These are phyloP conservation scores for Teratosphaeria pseudoeucalypti DNA, from an alignment of 2,329 filamentous ascomycete genomes.

Conservation along the genomic window DNA sequence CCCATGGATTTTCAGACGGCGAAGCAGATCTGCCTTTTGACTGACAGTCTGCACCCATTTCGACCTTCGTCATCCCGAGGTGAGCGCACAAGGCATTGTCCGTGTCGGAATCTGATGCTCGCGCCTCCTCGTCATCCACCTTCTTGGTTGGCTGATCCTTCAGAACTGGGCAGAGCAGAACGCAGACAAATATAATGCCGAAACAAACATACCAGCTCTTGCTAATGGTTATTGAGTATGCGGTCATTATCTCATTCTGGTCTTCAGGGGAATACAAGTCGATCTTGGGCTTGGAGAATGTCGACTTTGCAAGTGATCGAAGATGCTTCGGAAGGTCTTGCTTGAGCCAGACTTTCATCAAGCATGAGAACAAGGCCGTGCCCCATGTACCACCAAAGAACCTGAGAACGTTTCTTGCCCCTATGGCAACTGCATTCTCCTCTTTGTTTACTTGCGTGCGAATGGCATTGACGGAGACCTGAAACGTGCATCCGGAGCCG, in stretches of 20 bases:
- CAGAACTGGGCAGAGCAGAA: not conserved
- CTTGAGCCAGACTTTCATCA: not conserved
- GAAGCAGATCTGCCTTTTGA: not conserved
- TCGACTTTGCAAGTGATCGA: not conserved
- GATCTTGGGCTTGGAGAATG: not conserved
- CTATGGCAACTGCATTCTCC: slow-evolving; percentile 10
- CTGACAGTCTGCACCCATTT: not conserved
- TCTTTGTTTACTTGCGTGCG: slow-evolving; percentile 10
- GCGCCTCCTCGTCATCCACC: not conserved
- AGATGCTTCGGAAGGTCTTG: not conserved
- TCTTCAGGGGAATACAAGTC: not conserved
- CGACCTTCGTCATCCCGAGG: not conserved
- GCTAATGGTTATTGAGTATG: not conserved
- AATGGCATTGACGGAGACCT: slow-evolving; percentile 15
- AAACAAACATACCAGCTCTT: not conserved
- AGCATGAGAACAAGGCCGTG: slow-evolving; percentile 5
- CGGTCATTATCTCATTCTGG: not conserved
- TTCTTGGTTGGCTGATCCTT: not conserved
- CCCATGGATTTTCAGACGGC: not conserved
- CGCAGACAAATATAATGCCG: not conserved
- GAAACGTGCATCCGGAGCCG: slow-evolving; percentile 14
- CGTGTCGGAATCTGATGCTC: not conserved
- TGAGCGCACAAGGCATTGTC: not conserved
- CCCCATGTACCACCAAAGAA: slow-evolving; percentile 14
- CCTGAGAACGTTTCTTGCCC: slow-evolving; percentile 13